Base-by-base conservation (phyloP, 108 stramenopile species). In the Nitzschia palea region DNA sequence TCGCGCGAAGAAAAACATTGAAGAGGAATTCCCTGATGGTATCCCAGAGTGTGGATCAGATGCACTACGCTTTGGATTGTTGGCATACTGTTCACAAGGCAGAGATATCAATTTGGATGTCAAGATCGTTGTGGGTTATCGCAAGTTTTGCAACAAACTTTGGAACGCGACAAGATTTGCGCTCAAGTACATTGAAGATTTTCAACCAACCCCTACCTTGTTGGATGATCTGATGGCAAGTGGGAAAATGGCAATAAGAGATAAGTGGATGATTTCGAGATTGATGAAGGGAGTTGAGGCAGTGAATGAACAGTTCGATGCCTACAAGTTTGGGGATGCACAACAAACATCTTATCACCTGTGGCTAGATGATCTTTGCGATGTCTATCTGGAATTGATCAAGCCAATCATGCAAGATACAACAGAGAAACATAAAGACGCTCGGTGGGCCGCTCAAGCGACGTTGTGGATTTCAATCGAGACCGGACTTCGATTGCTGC, bases 71-170 rank as follows among this genome's bases (percentile, higher is more conserved):
- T 96, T 99, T 58, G 99, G 99, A 37, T 88, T 99, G 22, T 79
- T 99, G 36, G 94, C 97, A 20, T 99, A 99, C 80, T 98, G 97
- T 43, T 94, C 94, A 17, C 97, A 97, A 82, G 97, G 97, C 31
- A 83, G 96, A 12, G 98, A 99, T 78, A 94, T 99, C 72, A 99
- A 98, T 77, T 84, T 99, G 31, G 98, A 98, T 74, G 98, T 98
- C 81, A 93, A 96, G 54, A 90, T 97, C 44, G 97, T 99, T 40
- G 96, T 98, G 52, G 95, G 95, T 18, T 97, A 98, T 81, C 87
- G 99, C 35, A 79, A 95, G 65, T 99, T 99, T 87, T 98, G 99
- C 68, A 99, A 99, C 91, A 99, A 99, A 81, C 85, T 99, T 37
- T 99, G 99, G 99, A 98, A 99, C 77, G 97, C 97, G 25, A 97